Evolutionary conservation across 1,139 yeast genomes (phyloP), one percentile per base, ranked within the genome.

Genomic region (Geotrichum aggregatum): DNA sequence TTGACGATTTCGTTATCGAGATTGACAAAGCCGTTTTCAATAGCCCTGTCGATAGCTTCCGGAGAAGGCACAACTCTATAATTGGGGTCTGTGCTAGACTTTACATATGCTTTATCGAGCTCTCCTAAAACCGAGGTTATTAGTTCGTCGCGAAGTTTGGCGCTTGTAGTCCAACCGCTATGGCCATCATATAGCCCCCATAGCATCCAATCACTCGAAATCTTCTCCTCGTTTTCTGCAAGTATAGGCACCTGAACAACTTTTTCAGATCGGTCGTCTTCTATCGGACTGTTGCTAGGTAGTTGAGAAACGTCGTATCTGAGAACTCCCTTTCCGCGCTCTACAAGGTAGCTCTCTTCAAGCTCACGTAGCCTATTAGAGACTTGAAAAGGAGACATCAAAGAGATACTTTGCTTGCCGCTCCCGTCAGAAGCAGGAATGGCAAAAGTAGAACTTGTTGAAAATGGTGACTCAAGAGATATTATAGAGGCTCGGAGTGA

Each of bases 161-260:
- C 80, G 56, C 94, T 83, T 1, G 98, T 94, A 56, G 87, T 87
- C 83, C 96, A 89, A 18, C 99, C 98, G 2, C 96, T 89, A 68
- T 92, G 99, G 11, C 99, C 99, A 69, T 92, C 98, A 67, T 84
- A 92, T 0, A 94, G 80, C 2, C 98, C 96, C 78, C 95, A 94
- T 65, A 92, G 88, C 80, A 87, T 85, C 87, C 97, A 85, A 67
- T 91, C 97, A 0, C 92, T 78, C 44, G 79, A 75, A 16, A 36
- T 33, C 7, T 44, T 40, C 19, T 47, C 39, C 30, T 45, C 45
- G 19, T 44, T 44, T n/a, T 31, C 35, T 7, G 54, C 38, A n/a
- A 67, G 61, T 19, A 83, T 74, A 3, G 95, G 95, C 0, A 88
- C 88, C 56, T 87, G 89, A 11, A 91, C 84, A 42, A 89, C 81